phyloP scores from a whole-genome alignment of 148 eudicot species.

The Drosera capensis region DNA sequence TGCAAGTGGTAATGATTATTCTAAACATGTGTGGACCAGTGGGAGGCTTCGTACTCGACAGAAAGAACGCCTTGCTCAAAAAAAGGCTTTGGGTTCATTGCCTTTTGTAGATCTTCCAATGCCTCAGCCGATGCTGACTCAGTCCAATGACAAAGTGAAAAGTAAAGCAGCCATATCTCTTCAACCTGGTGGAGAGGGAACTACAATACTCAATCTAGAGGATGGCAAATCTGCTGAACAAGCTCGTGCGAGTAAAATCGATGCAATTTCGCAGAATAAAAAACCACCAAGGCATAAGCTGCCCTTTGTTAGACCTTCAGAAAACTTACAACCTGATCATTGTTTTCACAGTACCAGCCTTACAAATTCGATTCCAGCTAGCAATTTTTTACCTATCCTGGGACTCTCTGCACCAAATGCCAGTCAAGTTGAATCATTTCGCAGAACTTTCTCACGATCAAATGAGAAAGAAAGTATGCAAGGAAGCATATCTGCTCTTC shows the following conservation, averaged over 20 bases:
- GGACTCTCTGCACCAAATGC: constrained; percentile 97
- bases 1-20: not conserved
- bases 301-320: constrained; percentile 12
- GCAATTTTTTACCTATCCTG: constrained; percentile 44
- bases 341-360: constrained; percentile 9
- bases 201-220: constrained; percentile 14
- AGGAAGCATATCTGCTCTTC: constrained; percentile 29
- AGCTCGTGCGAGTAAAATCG: constrained; percentile 16
- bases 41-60: constrained; percentile 83
- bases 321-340: constrained; percentile 14
- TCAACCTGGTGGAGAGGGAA: constrained; percentile 24
- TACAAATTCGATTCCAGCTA: constrained; percentile 12
- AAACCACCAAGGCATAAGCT: constrained; percentile 29
- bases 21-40: constrained; percentile 23
- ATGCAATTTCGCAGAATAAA: constrained; percentile 17
- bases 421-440: constrained; percentile 30
- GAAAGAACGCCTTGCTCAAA: constrained; percentile 63
- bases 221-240: constrained; percentile 18
- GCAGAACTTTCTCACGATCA: constrained; percentile 32
- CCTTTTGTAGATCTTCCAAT: constrained; percentile 16
- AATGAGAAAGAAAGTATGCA: constrained; percentile 34
- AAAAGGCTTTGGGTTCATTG: constrained; percentile 22
- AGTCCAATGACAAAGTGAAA: constrained; percentile 14
- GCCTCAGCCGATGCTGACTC: constrained; percentile 15
- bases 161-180: constrained; percentile 12